Conservation (phyloP, 352 stramenopile species). For the Phytophthora hibernalis region DNA sequence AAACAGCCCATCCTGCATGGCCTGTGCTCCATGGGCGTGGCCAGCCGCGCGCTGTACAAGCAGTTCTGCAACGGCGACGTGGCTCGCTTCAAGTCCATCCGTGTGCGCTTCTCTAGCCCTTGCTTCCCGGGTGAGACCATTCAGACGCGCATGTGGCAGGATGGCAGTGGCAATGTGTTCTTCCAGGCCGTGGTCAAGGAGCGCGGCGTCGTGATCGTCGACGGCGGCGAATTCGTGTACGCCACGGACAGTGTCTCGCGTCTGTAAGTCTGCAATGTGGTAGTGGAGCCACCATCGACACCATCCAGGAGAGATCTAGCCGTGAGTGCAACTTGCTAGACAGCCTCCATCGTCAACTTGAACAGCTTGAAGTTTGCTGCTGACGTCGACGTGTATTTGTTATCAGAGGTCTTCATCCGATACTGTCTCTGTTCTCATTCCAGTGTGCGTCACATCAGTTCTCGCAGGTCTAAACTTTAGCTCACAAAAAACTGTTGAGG, state of each 20-base stretch:
- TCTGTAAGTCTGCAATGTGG: conserved; percentile 25
- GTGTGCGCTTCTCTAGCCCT: conserved; percentile 88
- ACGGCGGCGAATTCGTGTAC: conserved; percentile 84
- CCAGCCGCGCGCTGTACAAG: conserved; percentile 81
- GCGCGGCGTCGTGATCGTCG: conserved; percentile 76
- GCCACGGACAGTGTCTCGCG: conserved; percentile 22
- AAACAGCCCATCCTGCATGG: conserved; percentile 94
- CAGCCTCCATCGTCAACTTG: conserved; percentile 1
- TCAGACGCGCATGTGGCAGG: conserved; percentile 85
- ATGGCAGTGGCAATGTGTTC: conserved; percentile 51
- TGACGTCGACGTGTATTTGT: conserved; percentile 2
- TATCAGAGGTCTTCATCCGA: not conserved
- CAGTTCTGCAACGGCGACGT: conserved; percentile 77
- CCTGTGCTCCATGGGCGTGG: conserved; percentile 93
- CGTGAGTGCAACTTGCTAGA: not conserved
- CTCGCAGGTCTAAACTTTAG: conserved; percentile 7
- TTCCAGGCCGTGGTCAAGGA: conserved; percentile 85
- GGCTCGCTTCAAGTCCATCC: conserved; percentile 84
- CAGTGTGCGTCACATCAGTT: conserved; percentile 23
- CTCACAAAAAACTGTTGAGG: conserved; percentile 8
- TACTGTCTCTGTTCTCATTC: conserved; percentile 10
- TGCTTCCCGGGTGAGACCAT: conserved; percentile 90
- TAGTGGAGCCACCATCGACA: not conserved
- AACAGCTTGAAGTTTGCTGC: conserved; percentile 30
- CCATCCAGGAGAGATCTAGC: not conserved